Base-by-base conservation (phyloP, 495 filamentous ascomycete species). In the Aspergillus carlsbadensis region DNA sequence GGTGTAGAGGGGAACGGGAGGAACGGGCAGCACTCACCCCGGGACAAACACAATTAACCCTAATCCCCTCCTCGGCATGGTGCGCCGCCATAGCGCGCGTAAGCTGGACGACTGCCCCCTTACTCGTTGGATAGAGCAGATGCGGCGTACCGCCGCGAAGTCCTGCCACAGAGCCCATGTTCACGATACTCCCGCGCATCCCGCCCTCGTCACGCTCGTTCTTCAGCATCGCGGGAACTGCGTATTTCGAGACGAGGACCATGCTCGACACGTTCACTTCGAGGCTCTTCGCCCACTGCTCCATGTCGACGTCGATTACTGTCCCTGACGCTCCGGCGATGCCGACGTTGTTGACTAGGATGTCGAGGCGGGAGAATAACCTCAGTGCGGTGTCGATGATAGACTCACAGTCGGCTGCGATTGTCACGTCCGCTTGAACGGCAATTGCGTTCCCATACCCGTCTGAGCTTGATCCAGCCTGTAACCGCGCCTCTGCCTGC, bases 41-140 rank as follows among this genome's bases (percentile, higher is more conserved):
- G 14, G 81, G 82, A 62, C 79, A 83, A 5, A 85, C 81, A 45
- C 81, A 83, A 45, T 85, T 85, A 1, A 84, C 81, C 13, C 81
- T 57, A 36, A 85, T 82, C 5, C 77, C 76, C 7, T 82, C 73
- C 3, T 44, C 33, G 0, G 71, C 81, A 68, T 84, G 81, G 58
- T 85, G 80, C 0, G 78, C 80, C 3, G 80, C 80, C 81, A 84
- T 83, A 6, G 79, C 80, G 14, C 81, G 60, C 10, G 81, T 84
- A 78, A 85, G 78, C 42, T 84, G 79, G 0, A 84, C 70, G 7
- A 84, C 71, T 0, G 82, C 82, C 0, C 83, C 84, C 57, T 87
- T 86, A 47, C 71, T 78, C 14, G 82, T 85, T 20, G 83, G 83
- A 66, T 87, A 87, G 8, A 86, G 64, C 2, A 87, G 55, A 68